Evolutionary conservation across 208 protist genomes (phyloP), one percentile per base, ranked within the genome.

Genomic region (Acanthamoeba sp.): DNA sequence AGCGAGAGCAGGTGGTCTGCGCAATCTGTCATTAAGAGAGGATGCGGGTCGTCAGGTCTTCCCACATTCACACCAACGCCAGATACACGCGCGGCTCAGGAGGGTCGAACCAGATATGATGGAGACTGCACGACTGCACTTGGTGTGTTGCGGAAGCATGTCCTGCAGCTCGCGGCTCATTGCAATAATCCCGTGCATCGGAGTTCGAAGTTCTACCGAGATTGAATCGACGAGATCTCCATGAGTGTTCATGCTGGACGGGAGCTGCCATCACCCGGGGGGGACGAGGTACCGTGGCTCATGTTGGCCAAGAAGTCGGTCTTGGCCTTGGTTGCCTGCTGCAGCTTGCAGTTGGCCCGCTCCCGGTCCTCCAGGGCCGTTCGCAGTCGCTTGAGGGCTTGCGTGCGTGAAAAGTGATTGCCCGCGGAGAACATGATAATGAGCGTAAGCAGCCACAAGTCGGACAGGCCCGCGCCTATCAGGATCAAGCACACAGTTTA

Each of bases 1-100:
- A 93, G 45, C 7, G 40, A 32, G 18, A 93, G 66, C 64, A 93
- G 38, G 34, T 93, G 89, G n/a, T 93, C 69, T n/a, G n/a, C n/a
- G n/a, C n/a, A n/a, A n/a, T n/a, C n/a, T n/a, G n/a, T n/a, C n/a
- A n/a, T n/a, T n/a, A n/a, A n/a, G n/a, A n/a, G n/a, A n/a, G n/a
- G n/a, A n/a, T n/a, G n/a, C n/a, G n/a, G n/a, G n/a, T n/a, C n/a
- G n/a, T n/a, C n/a, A n/a, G n/a, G n/a, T n/a, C n/a, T n/a, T n/a
- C n/a, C n/a, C n/a, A n/a, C n/a, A n/a, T n/a, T n/a, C n/a, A n/a
- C n/a, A n/a, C n/a, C n/a, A n/a, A n/a, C n/a, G n/a, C n/a, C n/a
- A n/a, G n/a, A n/a, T n/a, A n/a, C n/a, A n/a, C n/a, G n/a, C n/a
- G n/a, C n/a, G n/a, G n/a, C n/a, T n/a, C n/a, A n/a, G n/a, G n/a